Conservation (phyloP, 352 stramenopile genomes). For the Globisporangium heterothallicum region DNA sequence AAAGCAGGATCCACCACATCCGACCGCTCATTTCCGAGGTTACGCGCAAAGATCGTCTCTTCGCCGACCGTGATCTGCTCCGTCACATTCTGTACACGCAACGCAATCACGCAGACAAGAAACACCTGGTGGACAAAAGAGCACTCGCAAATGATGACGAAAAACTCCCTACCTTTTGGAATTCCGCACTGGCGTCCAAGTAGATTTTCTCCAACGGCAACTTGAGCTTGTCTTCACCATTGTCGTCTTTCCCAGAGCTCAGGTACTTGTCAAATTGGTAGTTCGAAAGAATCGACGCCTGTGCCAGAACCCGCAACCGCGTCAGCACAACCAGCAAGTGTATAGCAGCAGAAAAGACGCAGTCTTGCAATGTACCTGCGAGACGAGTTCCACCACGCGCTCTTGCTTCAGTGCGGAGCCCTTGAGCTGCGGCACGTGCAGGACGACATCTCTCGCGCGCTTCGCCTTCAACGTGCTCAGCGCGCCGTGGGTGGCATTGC, state of each 20-base stretch:
- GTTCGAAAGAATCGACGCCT: constrained; percentile 78
- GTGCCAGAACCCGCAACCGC: neutral
- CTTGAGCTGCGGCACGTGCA: constrained; percentile 45
- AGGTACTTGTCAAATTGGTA: constrained; percentile 87
- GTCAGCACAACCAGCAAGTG: too few relatives aligned
- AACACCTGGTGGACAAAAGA: neutral
- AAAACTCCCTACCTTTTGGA: constrained; percentile 34
- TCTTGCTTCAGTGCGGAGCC: constrained; percentile 19
- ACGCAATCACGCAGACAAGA: neutral
- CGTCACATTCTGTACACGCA: constrained; percentile 29
- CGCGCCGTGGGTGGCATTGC: constrained; percentile 61
- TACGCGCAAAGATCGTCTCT: constrained; percentile 82
- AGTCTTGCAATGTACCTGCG: constrained; percentile 37
- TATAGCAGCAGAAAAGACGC: too few relatives aligned
- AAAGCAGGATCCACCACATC: constrained; percentile 76
- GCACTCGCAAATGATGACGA: neutral
- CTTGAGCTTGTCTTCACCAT: constrained; percentile 62
- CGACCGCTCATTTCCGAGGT: constrained; percentile 78
- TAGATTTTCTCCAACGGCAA: constrained; percentile 65
- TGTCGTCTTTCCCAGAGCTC: constrained; percentile 40
- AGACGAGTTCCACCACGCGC: constrained; percentile 63
- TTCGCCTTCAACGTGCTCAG: constrained; percentile 48
- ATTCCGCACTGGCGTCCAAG: constrained; percentile 44
- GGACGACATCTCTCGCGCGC: constrained; percentile 38
- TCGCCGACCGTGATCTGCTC: constrained; percentile 67